Evolutionary conservation across 2,329 filamentous ascomycete species (phyloP).

Genomic region (Exserohilum rostratum): DNA sequence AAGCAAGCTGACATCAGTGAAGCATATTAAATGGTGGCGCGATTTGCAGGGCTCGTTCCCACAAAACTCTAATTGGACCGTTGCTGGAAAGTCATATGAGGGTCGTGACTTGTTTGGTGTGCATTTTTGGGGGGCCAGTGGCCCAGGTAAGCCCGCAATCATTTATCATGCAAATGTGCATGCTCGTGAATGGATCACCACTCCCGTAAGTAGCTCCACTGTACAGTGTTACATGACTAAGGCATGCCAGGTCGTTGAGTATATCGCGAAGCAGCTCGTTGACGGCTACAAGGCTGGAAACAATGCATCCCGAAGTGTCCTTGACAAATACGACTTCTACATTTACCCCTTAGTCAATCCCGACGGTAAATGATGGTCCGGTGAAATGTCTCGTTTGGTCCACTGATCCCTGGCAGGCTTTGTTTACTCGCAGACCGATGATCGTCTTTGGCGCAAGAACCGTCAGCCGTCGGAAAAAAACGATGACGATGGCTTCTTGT

Average conservation of each 20-base stretch:
- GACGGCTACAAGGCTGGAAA: conserved; percentile 35
- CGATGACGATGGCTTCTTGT: conserved; percentile 40
- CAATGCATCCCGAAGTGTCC: conserved; percentile 39
- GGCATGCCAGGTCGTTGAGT: conserved; percentile 27
- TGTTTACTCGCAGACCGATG: conserved; percentile 41
- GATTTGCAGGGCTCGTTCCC: conserved; percentile 35
- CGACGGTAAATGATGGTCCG: conserved; percentile 25
- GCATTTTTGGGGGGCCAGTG: conserved; percentile 40
- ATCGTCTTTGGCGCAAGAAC: conserved; percentile 46
- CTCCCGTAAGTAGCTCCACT: conserved; percentile 48
- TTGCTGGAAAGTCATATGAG: conserved; percentile 38
- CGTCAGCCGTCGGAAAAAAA: conserved; percentile 31
- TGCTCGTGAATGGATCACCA: conserved; percentile 42
- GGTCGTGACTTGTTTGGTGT: conserved; percentile 40
- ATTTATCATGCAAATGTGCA: conserved; percentile 42
- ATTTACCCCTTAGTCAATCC: conserved; percentile 43
- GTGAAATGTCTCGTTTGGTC: too few relatives aligned
- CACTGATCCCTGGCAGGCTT: conserved; percentile 29
- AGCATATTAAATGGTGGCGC: conserved; percentile 25
- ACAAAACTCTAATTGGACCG: conserved; percentile 38
- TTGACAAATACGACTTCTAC: conserved; percentile 42
- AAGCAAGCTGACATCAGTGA: not conserved
- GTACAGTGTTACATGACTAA: not conserved
- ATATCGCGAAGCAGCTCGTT: conserved; percentile 36
- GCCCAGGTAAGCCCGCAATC: conserved; percentile 41